phyloP scores from a whole-genome alignment of 768 basidiomycete species.

The Lactifluus volemus region DNA sequence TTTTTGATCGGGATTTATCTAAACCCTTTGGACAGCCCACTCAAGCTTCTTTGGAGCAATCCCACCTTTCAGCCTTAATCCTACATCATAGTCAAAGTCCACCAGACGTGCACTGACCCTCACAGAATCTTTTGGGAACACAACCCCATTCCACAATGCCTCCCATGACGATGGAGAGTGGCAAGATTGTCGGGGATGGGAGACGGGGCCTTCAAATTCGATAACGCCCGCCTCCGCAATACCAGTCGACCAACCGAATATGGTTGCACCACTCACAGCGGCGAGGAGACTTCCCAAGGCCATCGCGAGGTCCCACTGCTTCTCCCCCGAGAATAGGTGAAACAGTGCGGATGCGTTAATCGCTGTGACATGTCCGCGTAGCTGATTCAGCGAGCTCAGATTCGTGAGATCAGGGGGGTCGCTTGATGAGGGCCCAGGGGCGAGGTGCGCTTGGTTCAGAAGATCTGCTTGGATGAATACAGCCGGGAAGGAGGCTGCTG shows the following conservation, averaged over 20 bases:
- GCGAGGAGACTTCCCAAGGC: conserved; percentile 36
- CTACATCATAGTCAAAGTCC: conserved; percentile 11
- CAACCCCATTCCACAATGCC: conserved; percentile 11
- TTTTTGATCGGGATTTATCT: background rate
- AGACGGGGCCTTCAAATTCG: conserved; percentile 11
- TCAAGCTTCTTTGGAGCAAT: conserved; percentile 1
- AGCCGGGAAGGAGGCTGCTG: conserved; percentile 42
- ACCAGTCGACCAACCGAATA: conserved; percentile 38
- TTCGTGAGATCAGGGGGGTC: conserved; percentile 25
- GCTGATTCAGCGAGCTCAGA: conserved; percentile 35
- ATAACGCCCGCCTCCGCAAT: conserved; percentile 26
- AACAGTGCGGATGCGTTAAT: conserved; percentile 46
- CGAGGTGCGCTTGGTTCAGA: conserved; percentile 25
- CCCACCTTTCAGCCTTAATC: conserved; percentile 8
- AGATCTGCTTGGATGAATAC: conserved; percentile 48
- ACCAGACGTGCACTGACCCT: background rate
- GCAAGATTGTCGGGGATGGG: conserved; percentile 10
- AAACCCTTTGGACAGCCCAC: conserved; percentile 10
- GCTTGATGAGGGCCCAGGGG: background rate
- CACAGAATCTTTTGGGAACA: conserved; percentile 7
- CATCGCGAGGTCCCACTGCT: conserved; percentile 35
- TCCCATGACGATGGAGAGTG: conserved; percentile 10
- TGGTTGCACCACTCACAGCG: conserved; percentile 35
- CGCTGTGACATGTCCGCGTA: conserved; percentile 38
- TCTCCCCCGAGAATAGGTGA: conserved; percentile 35